A percentile compares a stretch with the other conserved stretches of the same genome.
Evolutionary conservation across 495 filamentous ascomycete species (phyloP).

Genomic region (Podospora bellae-mahoneyi): DNA sequence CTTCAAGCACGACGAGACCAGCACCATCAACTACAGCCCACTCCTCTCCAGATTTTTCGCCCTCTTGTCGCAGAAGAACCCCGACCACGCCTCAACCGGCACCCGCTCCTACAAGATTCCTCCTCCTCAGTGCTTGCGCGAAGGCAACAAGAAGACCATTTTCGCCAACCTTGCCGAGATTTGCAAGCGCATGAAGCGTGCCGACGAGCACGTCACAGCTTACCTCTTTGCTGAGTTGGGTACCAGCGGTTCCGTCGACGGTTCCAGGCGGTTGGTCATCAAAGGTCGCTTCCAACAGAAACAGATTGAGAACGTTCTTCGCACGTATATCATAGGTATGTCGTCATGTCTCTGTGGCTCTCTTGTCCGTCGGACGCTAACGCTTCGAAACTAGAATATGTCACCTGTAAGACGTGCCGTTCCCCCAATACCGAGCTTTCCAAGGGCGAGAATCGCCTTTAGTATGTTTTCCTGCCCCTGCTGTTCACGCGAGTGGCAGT

Average conservation of each 20-base stretch:
- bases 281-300: slow-evolving; percentile 99
- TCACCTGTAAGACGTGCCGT: slow-evolving; percentile 96
- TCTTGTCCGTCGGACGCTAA: slow-evolving; percentile 9
- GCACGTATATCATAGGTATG: slow-evolving; percentile 81
- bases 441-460: slow-evolving; percentile 95
- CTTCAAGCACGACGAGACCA: slow-evolving; percentile 77
- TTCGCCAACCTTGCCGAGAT: slow-evolving; percentile 81
- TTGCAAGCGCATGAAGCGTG: slow-evolving; percentile 83
- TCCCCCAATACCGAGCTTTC: slow-evolving; percentile 92
- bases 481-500: slow-evolving; percentile 66
- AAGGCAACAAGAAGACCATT: slow-evolving; percentile 99
- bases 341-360: slow-evolving; percentile 10
- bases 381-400: slow-evolving; percentile 67
- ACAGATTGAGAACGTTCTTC: slow-evolving; percentile 91
- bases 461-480: slow-evolving; percentile 22
- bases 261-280: slow-evolving; percentile 89
- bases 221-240: slow-evolving; percentile 98
- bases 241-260: slow-evolving; percentile 91
- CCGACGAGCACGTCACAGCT: slow-evolving; percentile 92
- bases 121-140: slow-evolving; percentile 95
- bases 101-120: slow-evolving; percentile 97
- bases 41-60: slow-evolving; percentile 89
- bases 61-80: slow-evolving; percentile 86
- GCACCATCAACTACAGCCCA: slow-evolving; percentile 75
- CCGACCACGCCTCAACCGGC: slow-evolving; percentile 83